phyloP scores from a whole-genome alignment of 202 grass and related monocot species.

The Carex sylvatica region DNA sequence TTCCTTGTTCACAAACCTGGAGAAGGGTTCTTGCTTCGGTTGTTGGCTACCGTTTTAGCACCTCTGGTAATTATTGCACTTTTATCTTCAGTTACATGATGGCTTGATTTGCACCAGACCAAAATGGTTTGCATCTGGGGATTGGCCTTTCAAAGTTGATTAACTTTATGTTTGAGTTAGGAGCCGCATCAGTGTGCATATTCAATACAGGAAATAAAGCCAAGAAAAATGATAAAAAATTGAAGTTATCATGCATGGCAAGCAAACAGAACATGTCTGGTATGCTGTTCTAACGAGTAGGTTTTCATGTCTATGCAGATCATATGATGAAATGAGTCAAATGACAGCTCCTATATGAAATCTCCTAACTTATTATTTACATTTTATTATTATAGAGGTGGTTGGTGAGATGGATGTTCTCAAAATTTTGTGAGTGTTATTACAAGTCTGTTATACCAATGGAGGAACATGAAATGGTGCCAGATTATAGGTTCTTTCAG shows the following conservation, averaged over 20 bases:
- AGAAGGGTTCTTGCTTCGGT: conserved; percentile 43
- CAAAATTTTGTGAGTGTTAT: conserved; percentile 39
- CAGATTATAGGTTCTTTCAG: conserved; percentile 44
- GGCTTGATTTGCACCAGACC: background rate
- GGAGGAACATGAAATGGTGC: conserved; percentile 59
- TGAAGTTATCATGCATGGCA: background rate
- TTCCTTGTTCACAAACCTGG: conserved; percentile 63
- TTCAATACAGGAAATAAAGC: background rate
- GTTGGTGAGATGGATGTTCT: conserved; percentile 38
- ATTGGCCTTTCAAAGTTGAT: background rate
- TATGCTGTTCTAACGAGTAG: background rate
- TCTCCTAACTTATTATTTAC: background rate
- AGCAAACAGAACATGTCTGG: background rate
- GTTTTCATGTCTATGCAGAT: background rate
- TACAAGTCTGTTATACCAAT: conserved; percentile 52
- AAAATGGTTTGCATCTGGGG: background rate
- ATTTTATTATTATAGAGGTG: conserved; percentile 31
- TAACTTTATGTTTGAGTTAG: background rate
- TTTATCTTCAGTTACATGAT: background rate
- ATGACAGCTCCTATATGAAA: background rate
- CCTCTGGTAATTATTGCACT: conserved; percentile 46
- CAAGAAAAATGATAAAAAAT: background rate
- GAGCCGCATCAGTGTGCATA: no score
- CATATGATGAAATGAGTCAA: background rate
- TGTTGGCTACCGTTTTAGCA: conserved; percentile 45